These are phyloP conservation scores for Stropharia rugosoannulata DNA, from an alignment of 768 basidiomycete species.

Conservation along the genomic window DNA sequence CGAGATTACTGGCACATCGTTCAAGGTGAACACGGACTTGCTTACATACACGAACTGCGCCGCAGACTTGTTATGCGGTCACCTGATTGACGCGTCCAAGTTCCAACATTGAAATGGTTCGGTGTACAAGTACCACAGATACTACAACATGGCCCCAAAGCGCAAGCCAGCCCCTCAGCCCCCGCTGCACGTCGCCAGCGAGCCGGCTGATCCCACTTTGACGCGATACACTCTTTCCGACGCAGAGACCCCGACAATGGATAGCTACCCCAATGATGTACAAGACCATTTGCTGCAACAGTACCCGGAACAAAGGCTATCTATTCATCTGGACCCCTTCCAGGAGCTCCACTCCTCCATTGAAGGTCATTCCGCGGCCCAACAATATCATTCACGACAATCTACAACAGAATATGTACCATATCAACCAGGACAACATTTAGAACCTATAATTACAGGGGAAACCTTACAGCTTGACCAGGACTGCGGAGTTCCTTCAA, in stretches of 20 bases:
- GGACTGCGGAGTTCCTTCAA: slow-evolving; percentile 9
- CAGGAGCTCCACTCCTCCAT: slow-evolving; percentile 19
- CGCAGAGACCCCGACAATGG: slow-evolving; percentile 8
- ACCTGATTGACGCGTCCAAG: slow-evolving; percentile 27
- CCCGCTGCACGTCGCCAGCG: slow-evolving; percentile 14
- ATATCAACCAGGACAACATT: slow-evolving; percentile 61
- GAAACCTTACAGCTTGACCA: slow-evolving; percentile 56
- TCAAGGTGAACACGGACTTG: no score
- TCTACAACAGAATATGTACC: slow-evolving; percentile 33
- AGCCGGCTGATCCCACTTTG: slow-evolving; percentile 24
- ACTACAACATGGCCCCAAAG: slow-evolving; percentile 23
- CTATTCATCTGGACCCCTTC: slow-evolving; percentile 19
- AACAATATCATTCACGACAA: slow-evolving; percentile 10
- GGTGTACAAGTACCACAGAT: background rate
- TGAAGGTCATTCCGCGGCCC: slow-evolving; percentile 14
- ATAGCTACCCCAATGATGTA: slow-evolving; percentile 14
- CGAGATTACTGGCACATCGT: no score
- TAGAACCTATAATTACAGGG: slow-evolving; percentile 63
- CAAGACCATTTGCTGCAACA: slow-evolving; percentile 19
- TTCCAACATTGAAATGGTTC: background rate
- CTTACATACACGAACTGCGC: background rate
- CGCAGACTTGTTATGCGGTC: slow-evolving; percentile 12
- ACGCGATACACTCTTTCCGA: slow-evolving; percentile 34
- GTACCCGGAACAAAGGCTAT: slow-evolving; percentile 10
- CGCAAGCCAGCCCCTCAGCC: slow-evolving; percentile 32